Base-by-base conservation (phyloP, 2,329 filamentous ascomycete genomes). In the Cercospora zeae-maydis region DNA sequence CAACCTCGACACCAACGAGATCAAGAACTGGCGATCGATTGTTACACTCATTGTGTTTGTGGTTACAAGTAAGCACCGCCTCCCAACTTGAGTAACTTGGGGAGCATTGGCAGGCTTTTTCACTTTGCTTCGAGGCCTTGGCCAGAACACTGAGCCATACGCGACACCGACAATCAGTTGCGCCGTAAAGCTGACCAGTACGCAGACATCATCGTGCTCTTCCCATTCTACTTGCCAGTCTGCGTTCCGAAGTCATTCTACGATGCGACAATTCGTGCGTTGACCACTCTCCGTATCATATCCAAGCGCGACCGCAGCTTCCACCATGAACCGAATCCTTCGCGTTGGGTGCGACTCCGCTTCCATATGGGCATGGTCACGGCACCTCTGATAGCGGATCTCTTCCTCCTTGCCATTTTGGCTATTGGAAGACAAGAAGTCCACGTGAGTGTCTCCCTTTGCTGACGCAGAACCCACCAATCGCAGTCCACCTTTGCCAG, bases 331-430 rank as follows among this genome's bases (percentile, higher is more conserved):
- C 7, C n/a, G 42, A 33, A 60, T 34, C n/a, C 14, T 27, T 54
- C 34, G 14, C 47, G 58, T 11, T 61, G 34, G 21, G 53, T 60
- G 4, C 79, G 79, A 16, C 73, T 88, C 36, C 72, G 76, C 2
- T 84, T 91, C 39, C 88, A 87, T 5, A 78, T 91, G 77, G 89
- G 91, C 72, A 87, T 90, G 66, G 78, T 91, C 49, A 91, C 88
- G 0, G 87, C 87, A 1, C 89, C 89, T 0, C 75, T 91, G 14
- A 84, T 90, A 61, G 88, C 87, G 1, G 87, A 90, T 68, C 81
- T 91, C 0, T 90, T 91, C 68, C 78, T 91, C 21, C 82, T 91
- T 4, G 88, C 88, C 39, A 89, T 90, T 56, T 70, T 81, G 21
- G 88, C 88, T 5, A 91, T 91, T 70, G 87, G 87, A 1, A 77